phyloP scores from a whole-genome alignment of 495 filamentous ascomycete genomes.

The Lineolata rhizophorae region DNA sequence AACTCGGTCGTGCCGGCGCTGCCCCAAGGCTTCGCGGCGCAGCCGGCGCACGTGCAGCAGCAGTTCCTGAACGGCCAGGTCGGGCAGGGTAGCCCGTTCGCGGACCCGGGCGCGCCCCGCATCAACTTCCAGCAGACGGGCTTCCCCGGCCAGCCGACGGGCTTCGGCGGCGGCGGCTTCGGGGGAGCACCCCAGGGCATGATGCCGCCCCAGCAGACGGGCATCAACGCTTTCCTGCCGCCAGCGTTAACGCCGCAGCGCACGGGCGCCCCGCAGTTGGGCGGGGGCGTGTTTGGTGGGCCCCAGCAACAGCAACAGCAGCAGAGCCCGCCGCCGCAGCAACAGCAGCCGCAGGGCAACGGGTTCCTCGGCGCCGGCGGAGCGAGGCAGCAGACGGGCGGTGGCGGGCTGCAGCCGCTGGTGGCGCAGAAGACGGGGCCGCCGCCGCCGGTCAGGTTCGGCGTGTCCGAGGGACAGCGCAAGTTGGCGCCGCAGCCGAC shows the following conservation, averaged over 20 bases:
- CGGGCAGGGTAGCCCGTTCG: constrained; percentile 26
- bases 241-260: constrained; percentile 28
- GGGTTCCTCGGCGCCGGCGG: constrained; percentile 11
- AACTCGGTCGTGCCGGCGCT: too few species aligned
- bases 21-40: too few species aligned
- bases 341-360: too few species aligned
- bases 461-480: constrained; percentile 44
- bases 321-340: constrained; percentile 17
- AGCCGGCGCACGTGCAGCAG: constrained; percentile 22
- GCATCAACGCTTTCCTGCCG: constrained; percentile 27
- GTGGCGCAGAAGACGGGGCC: constrained; percentile 83
- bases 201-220: constrained; percentile 22
- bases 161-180: too few species aligned
- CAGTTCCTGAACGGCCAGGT: constrained; percentile 20
- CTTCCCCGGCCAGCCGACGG: constrained; percentile 53
- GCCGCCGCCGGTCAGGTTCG: constrained; percentile 76
- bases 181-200: too few species aligned
- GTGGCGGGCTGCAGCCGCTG: constrained; percentile 30
- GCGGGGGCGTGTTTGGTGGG: too few species aligned
- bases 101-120: constrained; percentile 29
- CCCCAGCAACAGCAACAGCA: constrained; percentile 10
- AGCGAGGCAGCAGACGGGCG: constrained; percentile 8
- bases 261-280: constrained; percentile 17
- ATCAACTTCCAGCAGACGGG: constrained; percentile 36
- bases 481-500: constrained; percentile 78